Percentiles rank a stretch among this genome's conserved stretches.
phyloP scores from a whole-genome alignment of 371 early-diverging fungal species.

The Globomyces sp. region DNA sequence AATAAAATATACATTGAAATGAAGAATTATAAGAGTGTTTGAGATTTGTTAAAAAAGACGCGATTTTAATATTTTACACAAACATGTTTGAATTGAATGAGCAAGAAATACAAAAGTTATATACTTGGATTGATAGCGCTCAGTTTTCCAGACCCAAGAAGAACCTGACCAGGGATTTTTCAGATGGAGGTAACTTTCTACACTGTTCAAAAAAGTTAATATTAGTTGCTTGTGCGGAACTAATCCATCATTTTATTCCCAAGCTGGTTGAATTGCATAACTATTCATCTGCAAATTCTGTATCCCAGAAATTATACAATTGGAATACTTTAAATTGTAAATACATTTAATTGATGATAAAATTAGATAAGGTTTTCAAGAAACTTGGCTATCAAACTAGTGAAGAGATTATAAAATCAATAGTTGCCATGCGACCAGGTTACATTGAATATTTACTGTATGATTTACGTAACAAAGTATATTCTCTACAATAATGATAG shows the following conservation, averaged over 20 bases:
- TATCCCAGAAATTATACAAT: conserved; percentile 53
- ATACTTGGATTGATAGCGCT: conserved; percentile 51
- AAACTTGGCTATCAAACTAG: conserved; percentile 36
- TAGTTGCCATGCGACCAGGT: conserved; percentile 43
- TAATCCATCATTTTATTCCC: conserved; percentile 47
- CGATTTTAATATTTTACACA: conserved; percentile 1
- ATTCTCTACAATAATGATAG: neutral
- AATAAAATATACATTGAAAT: neutral
- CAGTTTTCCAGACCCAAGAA: conserved; percentile 51
- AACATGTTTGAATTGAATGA: conserved; percentile 26
- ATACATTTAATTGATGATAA: neutral
- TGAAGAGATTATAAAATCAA: conserved; percentile 36
- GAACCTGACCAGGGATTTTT: conserved; percentile 54
- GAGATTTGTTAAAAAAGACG: neutral
- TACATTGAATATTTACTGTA: conserved; percentile 41
- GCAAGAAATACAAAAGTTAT: conserved; percentile 30
- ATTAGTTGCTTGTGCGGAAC: conserved; percentile 45
- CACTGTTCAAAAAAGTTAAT: conserved; percentile 28
- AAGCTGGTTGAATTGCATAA: conserved; percentile 57
- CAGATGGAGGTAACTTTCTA: conserved; percentile 34
- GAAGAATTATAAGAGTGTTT: neutral
- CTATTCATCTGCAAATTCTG: conserved; percentile 51
- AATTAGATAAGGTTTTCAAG: conserved; percentile 43
- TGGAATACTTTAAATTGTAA: conserved; percentile 55
- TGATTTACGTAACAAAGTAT: conserved; percentile 38